These are phyloP conservation scores for Trichoderma gamsii DNA, from an alignment of 495 filamentous ascomycete genomes.

Conservation along the genomic window DNA sequence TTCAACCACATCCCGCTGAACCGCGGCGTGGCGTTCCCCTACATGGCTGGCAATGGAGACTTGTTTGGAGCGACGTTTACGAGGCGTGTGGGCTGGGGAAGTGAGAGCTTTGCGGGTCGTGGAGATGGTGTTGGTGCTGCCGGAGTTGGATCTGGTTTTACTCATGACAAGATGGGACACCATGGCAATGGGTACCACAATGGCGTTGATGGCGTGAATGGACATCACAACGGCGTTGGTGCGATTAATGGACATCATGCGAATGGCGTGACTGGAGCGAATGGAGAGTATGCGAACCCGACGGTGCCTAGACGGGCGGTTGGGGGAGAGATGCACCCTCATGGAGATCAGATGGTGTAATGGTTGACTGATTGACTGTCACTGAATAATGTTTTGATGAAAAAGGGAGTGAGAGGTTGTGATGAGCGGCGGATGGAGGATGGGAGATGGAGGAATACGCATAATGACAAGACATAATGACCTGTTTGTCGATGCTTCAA, in stretches of 20 bases:
- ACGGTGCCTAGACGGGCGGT: background rate
- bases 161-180: background rate
- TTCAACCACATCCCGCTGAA: conserved; percentile 49
- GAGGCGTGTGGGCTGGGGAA: conserved; percentile 42
- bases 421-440: too few relatives aligned
- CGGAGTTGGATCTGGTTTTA: background rate
- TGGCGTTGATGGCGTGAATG: too few relatives aligned
- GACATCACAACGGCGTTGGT: too few relatives aligned
- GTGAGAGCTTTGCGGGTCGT: background rate
- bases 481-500: too few relatives aligned
- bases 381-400: background rate
- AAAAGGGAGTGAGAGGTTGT: too few relatives aligned
- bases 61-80: conserved; percentile 40
- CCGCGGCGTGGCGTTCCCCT: conserved; percentile 28
- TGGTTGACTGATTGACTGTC: background rate
- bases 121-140: background rate
- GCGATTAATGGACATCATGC: background rate
- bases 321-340: background rate
- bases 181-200: background rate
- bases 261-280: background rate
- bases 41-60: conserved; percentile 28
- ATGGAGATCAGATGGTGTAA: background rate
- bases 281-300: background rate
- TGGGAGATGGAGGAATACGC: too few relatives aligned
- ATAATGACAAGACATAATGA: too few relatives aligned